Evolutionary conservation across 257 asterid genomes (phyloP).

Genomic region (Nemophila menziesii): DNA sequence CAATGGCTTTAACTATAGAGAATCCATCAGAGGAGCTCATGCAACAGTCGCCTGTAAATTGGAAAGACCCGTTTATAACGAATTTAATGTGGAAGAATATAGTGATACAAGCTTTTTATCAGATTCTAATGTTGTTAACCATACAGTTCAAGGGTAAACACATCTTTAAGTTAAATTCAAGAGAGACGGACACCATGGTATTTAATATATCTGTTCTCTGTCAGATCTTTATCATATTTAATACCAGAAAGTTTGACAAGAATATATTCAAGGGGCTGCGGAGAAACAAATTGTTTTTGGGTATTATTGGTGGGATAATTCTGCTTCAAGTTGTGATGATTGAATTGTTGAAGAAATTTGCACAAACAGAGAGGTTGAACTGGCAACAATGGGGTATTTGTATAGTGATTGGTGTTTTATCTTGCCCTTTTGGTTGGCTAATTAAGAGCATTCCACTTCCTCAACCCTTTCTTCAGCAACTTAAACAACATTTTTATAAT

Average conservation of each 20-base stretch:
- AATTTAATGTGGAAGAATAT: neutral
- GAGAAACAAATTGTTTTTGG: slow-evolving; percentile 1
- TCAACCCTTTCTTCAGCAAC: neutral
- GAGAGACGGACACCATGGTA: slow-evolving; percentile 1
- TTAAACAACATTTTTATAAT: no score
- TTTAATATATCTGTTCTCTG: slow-evolving; percentile 2
- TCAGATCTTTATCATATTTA: slow-evolving; percentile 1
- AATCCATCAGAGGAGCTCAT: neutral
- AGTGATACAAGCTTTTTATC: slow-evolving; percentile 1
- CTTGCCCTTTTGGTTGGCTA: neutral
- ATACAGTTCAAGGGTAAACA: slow-evolving; percentile 1
- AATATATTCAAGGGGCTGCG: neutral
- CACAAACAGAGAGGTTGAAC: slow-evolving; percentile 2
- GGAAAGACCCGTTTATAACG: neutral
- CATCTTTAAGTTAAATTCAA: neutral
- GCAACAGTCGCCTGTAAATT: neutral
- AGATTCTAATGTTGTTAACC: neutral
- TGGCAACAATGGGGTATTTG: slow-evolving; percentile 1
- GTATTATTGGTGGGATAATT: neutral
- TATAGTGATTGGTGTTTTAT: neutral
- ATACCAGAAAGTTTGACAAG: slow-evolving; percentile 1
- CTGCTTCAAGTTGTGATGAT: neutral
- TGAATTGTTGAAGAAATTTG: neutral
- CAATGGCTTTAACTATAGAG: neutral
- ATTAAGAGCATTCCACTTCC: neutral